A percentile compares a stretch with the other conserved stretches of the same genome.
Conservation (phyloP, 495 filamentous ascomycete genomes). For the Stereocaulon alpinum region DNA sequence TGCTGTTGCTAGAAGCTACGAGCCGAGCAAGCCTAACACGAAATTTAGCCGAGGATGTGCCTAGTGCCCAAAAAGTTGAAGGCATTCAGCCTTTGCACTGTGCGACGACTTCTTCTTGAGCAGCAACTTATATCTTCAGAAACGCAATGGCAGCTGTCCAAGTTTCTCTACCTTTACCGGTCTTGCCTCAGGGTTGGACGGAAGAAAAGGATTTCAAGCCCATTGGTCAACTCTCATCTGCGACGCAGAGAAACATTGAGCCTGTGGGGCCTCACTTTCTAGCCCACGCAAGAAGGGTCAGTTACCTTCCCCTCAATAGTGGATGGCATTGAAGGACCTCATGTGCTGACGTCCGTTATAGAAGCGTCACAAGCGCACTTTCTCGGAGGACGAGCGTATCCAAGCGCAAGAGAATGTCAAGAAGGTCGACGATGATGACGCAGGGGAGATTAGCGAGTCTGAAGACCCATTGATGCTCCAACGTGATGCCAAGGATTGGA, state of each 20-base stretch:
- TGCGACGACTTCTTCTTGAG: neutral
- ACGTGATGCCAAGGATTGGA: constrained; percentile 98
- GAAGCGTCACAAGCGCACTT: constrained; percentile 90
- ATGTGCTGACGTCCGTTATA: constrained; percentile 22
- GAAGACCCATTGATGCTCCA: constrained; percentile 85
- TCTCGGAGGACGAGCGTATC: constrained; percentile 96
- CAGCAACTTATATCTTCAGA: neutral
- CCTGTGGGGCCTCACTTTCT: constrained; percentile 96
- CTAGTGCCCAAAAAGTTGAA: constrained; percentile 7
- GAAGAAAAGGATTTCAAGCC: constrained; percentile 88
- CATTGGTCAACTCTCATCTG: constrained; percentile 54
- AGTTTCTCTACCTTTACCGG: constrained; percentile 53
- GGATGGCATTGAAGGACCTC: neutral
- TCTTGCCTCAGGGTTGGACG: constrained; percentile 71
- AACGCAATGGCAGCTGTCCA: constrained; percentile 38
- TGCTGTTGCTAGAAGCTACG: neutral
- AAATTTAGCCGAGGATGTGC: neutral
- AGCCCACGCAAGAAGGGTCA: constrained; percentile 85
- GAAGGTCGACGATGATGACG: constrained; percentile 88
- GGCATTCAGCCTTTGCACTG: neutral
- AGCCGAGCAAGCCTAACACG: no score
- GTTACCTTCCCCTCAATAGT: constrained; percentile 11
- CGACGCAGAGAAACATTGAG: constrained; percentile 77
- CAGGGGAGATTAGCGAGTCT: constrained; percentile 79
- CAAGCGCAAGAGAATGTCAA: constrained; percentile 89